phyloP scores from a whole-genome alignment of 2,329 filamentous ascomycete genomes.

The Shiraia sp. region DNA sequence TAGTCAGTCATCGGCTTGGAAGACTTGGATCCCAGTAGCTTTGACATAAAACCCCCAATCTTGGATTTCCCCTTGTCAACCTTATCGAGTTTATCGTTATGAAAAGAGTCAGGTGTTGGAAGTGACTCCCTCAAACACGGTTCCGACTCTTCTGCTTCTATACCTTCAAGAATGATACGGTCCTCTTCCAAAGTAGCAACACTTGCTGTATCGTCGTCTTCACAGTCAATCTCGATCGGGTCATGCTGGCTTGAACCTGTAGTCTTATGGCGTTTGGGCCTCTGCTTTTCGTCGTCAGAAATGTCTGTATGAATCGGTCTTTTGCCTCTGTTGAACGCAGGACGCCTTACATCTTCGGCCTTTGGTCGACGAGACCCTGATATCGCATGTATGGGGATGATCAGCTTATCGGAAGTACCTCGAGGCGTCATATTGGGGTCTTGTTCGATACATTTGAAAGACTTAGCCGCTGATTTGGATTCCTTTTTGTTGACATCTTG shows the following conservation, averaged over 20 bases:
- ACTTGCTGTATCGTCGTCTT: conserved; percentile 50
- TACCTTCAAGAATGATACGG: conserved; percentile 44
- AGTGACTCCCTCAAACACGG: conserved; percentile 10
- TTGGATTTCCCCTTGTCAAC: conserved; percentile 34
- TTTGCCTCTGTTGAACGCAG: conserved; percentile 13
- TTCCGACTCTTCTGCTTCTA: conserved; percentile 10
- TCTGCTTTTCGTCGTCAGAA: conserved; percentile 13
- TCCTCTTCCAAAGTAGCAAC: conserved; percentile 57
- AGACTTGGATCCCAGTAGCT: conserved; percentile 25
- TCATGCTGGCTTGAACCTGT: conserved; percentile 35
- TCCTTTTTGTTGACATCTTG: background rate
- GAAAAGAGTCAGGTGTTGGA: conserved; percentile 28
- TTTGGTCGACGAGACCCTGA: conserved; percentile 50
- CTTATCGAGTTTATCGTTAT: conserved; percentile 1
- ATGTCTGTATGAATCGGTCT: background rate
- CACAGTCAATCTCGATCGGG: conserved; percentile 41
- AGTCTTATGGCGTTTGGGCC: conserved; percentile 34
- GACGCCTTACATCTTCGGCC: no score
- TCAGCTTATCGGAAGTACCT: conserved; percentile 48
- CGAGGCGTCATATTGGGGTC: conserved; percentile 47
- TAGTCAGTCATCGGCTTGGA: conserved; percentile 60
- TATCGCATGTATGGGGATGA: conserved; percentile 58
- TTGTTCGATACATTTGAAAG: conserved; percentile 41
- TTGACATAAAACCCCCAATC: conserved; percentile 25
- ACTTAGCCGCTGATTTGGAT: conserved; percentile 18